Base-by-base conservation (phyloP, 2,329 filamentous ascomycete genomes). In the Colletotrichum tropicale region DNA sequence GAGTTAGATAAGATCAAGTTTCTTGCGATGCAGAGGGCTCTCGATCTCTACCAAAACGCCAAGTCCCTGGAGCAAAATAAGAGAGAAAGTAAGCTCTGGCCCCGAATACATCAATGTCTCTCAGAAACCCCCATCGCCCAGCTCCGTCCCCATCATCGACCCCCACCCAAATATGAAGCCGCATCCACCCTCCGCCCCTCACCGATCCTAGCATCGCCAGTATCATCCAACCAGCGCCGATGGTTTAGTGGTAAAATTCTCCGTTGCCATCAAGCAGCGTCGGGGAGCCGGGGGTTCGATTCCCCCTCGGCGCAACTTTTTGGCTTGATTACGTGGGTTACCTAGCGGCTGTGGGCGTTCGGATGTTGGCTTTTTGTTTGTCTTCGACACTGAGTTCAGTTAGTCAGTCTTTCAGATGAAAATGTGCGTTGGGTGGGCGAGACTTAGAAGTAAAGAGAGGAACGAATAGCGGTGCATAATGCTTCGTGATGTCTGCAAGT, bases 191-290 rank as follows among this genome's bases (percentile, higher is more conserved):
- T 48, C 10, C 9, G 18, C 18, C 18, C 9, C 18, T 48, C 38
- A 48, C 9, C 38, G 18, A 48, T 48, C 18, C 38, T 10, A 48
- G 9, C 38, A 21, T 48, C 38, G 38, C 38, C 2, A 21, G 9
- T 9, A 21, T 48, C 38, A 12, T n/a, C 13, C 10, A 32, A 24
- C 16, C 62, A 66, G 62, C 62, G 62, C 62, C 62, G 62, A 66
- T 66, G 62, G 62, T 66, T 66, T 66, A 66, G 62, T 66, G 62
- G 62, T 52, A 66, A 66, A 66, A 66, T 66, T 66, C 32, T 69
- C 70, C 26, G 26, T 67, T 60, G 62, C 62, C 62, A 66, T 32
- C 26, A 15, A 66, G 38, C 62, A 66, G 62, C 62, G 62, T 66
- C 62, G 38, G 62, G 62, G 62, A 66, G 62, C 62, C 62, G 62